These are phyloP conservation scores for Bromus sterilis DNA, from an alignment of 176 grass and related monocot species.

Conservation along the genomic window DNA sequence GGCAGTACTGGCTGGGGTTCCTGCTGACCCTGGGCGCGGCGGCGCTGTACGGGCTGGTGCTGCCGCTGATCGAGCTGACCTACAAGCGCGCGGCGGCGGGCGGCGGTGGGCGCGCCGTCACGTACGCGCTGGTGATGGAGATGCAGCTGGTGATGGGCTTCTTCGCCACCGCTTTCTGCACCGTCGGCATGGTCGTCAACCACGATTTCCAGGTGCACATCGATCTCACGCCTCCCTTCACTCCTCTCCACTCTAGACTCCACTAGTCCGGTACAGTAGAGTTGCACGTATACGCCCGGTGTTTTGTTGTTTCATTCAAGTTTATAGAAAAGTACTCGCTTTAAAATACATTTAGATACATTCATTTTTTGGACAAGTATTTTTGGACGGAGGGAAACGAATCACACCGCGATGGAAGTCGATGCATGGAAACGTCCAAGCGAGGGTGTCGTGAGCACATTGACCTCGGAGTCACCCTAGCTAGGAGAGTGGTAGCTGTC, in stretches of 20 bases:
- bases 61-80: constrained; percentile 47
- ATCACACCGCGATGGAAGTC: no score
- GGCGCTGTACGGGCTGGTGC: constrained; percentile 51
- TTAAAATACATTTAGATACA: no score
- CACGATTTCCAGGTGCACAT: constrained; percentile 59
- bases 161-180: constrained; percentile 52
- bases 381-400: no score
- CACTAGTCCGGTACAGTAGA: background rate
- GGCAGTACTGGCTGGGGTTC: constrained; percentile 52
- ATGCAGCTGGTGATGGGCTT: constrained; percentile 70
- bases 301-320: no score
- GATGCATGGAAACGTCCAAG: background rate
- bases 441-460: no score
- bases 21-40: constrained; percentile 43
- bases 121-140: constrained; percentile 71
- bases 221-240: background rate
- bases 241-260: background rate
- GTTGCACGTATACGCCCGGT: background rate
- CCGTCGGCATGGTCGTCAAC: constrained; percentile 43
- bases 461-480: no score
- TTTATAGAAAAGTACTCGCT: no score
- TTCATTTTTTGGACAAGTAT: no score
- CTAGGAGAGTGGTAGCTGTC: background rate
- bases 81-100: constrained; percentile 41
- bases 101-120: constrained; percentile 36